phyloP scores from a whole-genome alignment of 768 basidiomycete genomes.

The Amanita pallidorosea region DNA sequence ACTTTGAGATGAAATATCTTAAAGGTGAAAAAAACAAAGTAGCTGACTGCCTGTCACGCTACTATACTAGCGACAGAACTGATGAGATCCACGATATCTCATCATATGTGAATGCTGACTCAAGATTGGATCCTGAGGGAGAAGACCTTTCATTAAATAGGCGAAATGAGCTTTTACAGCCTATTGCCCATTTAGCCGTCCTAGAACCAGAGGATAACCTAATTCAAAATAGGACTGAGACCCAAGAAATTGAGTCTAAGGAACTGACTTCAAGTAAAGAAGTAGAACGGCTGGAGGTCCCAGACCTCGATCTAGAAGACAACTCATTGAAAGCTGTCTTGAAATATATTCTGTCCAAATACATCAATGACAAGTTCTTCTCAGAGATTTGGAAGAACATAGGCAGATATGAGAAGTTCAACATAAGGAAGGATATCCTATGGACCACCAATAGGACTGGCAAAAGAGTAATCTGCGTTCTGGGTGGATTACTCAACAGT shows the following conservation, averaged over 20 bases:
- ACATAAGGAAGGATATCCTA: background rate
- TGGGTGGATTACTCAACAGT: background rate
- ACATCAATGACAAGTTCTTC: background rate
- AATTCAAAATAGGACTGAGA: too few relatives aligned
- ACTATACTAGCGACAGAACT: conserved; percentile 13
- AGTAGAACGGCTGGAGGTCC: background rate
- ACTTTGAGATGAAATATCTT: conserved; percentile 15
- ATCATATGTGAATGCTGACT: conserved; percentile 11
- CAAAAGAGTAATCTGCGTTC: background rate
- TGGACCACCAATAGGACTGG: background rate
- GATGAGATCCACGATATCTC: conserved; percentile 1
- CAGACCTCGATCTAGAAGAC: background rate
- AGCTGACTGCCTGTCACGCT: conserved; percentile 18
- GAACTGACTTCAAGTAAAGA: background rate
- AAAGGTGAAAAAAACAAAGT: conserved; percentile 17
- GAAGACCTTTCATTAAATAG: conserved; percentile 1
- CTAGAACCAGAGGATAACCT: too few relatives aligned
- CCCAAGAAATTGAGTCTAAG: background rate
- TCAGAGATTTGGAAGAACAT: background rate
- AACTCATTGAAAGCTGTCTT: too few relatives aligned
- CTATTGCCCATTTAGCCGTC: too few relatives aligned
- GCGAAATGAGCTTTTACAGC: background rate
- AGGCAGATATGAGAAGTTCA: background rate
- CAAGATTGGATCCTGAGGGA: conserved; percentile 10
- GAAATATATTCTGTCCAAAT: background rate